Percentiles rank a stretch among this genome's conserved stretches.
Evolutionary conservation across 2,329 filamentous ascomycete species (phyloP).

Genomic region (Epichloe gansuensis): DNA sequence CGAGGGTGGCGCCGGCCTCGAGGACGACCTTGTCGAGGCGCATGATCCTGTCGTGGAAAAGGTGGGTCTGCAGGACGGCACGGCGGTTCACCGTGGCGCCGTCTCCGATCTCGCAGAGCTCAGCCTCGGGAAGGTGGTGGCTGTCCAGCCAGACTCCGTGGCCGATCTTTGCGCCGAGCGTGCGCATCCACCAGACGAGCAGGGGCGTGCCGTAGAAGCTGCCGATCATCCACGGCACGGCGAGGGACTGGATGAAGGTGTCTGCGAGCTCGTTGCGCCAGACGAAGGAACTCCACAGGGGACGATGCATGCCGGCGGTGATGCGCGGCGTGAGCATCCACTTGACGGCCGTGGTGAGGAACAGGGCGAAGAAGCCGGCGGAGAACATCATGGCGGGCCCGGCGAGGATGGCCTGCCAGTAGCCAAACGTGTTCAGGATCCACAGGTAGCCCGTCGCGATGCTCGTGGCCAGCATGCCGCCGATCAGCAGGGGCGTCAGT

Average conservation of each 20-base stretch:
- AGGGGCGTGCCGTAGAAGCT: slow-evolving; percentile 11
- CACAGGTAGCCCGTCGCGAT: slow-evolving; percentile 6
- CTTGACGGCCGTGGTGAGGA: slow-evolving; percentile 9
- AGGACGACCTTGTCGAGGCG: slow-evolving; percentile 11
- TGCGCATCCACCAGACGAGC: slow-evolving; percentile 9
- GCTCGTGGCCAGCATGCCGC: background rate
- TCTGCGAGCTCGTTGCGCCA: slow-evolving; percentile 40
- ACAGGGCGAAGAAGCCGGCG: slow-evolving; percentile 2
- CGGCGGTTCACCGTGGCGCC: slow-evolving; percentile 12
- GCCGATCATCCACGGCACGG: slow-evolving; percentile 8
- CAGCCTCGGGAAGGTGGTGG: slow-evolving; percentile 12
- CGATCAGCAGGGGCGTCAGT: slow-evolving; percentile 8
- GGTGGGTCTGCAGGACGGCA: slow-evolving; percentile 11
- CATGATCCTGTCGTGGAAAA: slow-evolving; percentile 14
- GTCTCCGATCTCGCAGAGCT: slow-evolving; percentile 9
- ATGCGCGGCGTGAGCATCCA: slow-evolving; percentile 11
- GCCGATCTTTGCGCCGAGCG: slow-evolving; percentile 11
- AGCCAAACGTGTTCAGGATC: slow-evolving; percentile 7
- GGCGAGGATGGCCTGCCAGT: slow-evolving; percentile 8
- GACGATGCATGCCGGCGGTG: slow-evolving; percentile 9
- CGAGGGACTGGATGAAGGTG: slow-evolving; percentile 37
- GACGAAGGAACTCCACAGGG: slow-evolving; percentile 13
- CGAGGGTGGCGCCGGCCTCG: slow-evolving; percentile 10
- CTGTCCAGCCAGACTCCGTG: slow-evolving; percentile 13
- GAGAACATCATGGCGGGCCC: slow-evolving; percentile 5